Base-by-base conservation (phyloP, 495 filamentous ascomycete genomes). In the Xylaria longipes region DNA sequence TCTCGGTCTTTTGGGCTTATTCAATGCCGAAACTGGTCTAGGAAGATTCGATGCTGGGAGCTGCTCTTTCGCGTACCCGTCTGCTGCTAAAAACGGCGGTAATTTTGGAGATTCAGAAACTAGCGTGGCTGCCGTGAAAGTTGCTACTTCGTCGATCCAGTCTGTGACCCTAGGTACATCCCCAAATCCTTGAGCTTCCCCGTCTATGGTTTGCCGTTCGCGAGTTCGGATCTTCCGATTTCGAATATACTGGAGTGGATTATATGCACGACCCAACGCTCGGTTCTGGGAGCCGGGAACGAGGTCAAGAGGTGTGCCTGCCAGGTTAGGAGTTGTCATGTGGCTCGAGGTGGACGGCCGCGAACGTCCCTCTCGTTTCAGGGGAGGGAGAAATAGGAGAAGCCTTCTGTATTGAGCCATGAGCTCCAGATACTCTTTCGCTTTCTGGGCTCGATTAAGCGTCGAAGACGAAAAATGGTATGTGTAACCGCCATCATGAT, bases 161-260 rank as follows among this genome's bases (percentile, higher is more conserved):
- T 83, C 82, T 54, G 87, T 89, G 3, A 97, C 92, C 60, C 79
- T 87, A 3, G 86, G 82, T 6, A 91, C 79, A 78, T 97, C 91
- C 65, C 87, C 85, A 87, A 94, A 98, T 1, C 92, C 92, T 63
- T 92, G 88, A n/a, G 85, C 83, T 56, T 92, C 89, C 20, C 90
- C 86, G 75, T 95, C 89, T 45, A 97, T 89, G 0, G 86, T 78
- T 69, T 88, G 89, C 39, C 91, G 85, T 78, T 94, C 92, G 33
- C 93, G 86, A 65, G 91, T 89, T 63, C 95, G 87, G 5, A 95
- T 85, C 72, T 93, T 92, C 29, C 94, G 87, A 75, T 98, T 97
- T 25, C 95, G 89, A 61, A 97, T 91, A 74, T 90, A 91, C 76
- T 98, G 95, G 29, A 98, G 84, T 6, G 94, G 95, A 77, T 98